Percentiles rank a stretch among this genome's conserved stretches.
Conservation (phyloP, 805 yeast genomes). For the Saccharomycopsis babjevae region DNA sequence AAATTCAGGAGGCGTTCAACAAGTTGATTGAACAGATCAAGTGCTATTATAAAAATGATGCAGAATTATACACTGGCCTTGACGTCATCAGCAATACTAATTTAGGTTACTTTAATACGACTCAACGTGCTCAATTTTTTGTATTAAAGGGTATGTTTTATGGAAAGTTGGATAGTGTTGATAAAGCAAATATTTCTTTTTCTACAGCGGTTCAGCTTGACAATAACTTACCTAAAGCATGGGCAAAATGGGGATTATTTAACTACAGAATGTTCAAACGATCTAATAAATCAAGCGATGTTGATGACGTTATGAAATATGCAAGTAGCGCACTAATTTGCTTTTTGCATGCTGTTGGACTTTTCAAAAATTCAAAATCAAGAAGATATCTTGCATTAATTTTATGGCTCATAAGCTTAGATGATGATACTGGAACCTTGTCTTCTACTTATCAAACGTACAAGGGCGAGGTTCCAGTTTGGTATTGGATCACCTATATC, state of each 20-base stretch:
- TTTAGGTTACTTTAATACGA: conserved; percentile 90
- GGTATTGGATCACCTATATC: conserved; percentile 98
- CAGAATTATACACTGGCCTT: conserved; percentile 86
- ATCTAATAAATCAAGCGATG: background rate
- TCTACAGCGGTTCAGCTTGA: conserved; percentile 97
- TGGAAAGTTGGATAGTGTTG: conserved; percentile 80
- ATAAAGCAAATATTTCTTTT: conserved; percentile 95
- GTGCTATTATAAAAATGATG: conserved; percentile 88
- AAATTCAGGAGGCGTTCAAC: conserved; percentile 94
- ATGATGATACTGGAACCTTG: conserved; percentile 71
- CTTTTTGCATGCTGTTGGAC: conserved; percentile 93
- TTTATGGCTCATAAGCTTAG: conserved; percentile 86
- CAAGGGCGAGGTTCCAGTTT: conserved; percentile 93
- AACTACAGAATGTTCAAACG: conserved; percentile 73
- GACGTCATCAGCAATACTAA: conserved; percentile 97
- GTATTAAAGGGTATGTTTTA: conserved; percentile 97
- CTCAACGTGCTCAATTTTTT: conserved; percentile 96
- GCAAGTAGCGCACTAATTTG: conserved; percentile 95
- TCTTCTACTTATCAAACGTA: conserved; percentile 84
- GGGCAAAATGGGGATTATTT: conserved; percentile 99
- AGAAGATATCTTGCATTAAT: conserved; percentile 81
- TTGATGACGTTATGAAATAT: conserved; percentile 41
- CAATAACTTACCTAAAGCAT: conserved; percentile 87
- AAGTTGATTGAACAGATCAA: conserved; percentile 95
- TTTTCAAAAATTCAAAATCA: conserved; percentile 87